Conservation (phyloP, 2,329 filamentous ascomycete genomes). For the Cytospora leucostoma region DNA sequence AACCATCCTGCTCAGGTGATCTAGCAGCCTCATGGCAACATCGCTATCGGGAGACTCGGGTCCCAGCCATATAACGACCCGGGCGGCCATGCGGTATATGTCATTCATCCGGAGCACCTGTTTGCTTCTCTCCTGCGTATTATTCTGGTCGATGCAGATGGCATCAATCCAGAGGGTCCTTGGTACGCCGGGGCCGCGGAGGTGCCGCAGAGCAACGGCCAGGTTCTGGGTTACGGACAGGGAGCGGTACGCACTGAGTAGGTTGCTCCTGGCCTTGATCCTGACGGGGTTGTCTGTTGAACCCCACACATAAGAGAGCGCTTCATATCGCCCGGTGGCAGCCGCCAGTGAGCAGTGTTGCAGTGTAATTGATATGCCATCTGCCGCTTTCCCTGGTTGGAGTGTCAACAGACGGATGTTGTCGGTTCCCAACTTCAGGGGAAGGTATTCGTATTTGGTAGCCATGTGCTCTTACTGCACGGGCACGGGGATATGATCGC, state of each 20-base stretch:
- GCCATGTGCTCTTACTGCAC: background rate
- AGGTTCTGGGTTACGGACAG: too few species aligned
- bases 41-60: too few species aligned
- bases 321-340: slow-evolving; percentile 1
- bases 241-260: background rate
- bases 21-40: too few species aligned
- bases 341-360: background rate
- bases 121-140: too few species aligned
- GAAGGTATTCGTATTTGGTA: background rate
- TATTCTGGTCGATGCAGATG: too few species aligned
- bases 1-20: too few species aligned
- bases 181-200: too few species aligned
- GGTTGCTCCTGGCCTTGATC: background rate
- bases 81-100: too few species aligned
- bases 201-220: too few species aligned
- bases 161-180: too few species aligned
- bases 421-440: background rate
- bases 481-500: background rate
- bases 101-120: too few species aligned
- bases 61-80: too few species aligned
- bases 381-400: background rate
- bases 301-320: slow-evolving; percentile 9
- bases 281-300: background rate
- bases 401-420: slow-evolving; percentile 8
- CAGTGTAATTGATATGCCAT: background rate